Percentiles rank a stretch among this genome's conserved stretches.
These are phyloP conservation scores for Fusarium tupiense DNA, from an alignment of 2,329 filamentous ascomycete genomes.

Conservation along the genomic window DNA sequence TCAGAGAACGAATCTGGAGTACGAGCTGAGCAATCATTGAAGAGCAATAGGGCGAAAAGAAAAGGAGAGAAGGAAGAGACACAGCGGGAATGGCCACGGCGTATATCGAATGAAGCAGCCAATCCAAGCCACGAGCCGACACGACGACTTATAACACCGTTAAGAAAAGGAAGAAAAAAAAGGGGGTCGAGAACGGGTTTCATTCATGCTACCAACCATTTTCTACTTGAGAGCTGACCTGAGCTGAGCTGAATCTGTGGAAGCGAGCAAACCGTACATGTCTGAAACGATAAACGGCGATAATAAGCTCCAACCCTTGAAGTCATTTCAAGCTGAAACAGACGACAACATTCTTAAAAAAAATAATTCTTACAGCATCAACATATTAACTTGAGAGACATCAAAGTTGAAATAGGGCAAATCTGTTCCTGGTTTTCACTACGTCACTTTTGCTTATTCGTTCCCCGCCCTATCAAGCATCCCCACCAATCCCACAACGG, in stretches of 20 bases:
- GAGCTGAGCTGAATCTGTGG: constrained; percentile 11
- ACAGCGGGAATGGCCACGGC: not conserved
- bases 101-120: constrained; percentile 1
- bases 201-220: constrained; percentile 11
- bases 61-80: not conserved
- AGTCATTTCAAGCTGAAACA: not conserved
- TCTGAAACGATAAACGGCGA: constrained; percentile 6
- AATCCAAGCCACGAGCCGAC: constrained; percentile 5
- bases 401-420: not conserved
- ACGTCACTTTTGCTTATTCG: constrained; percentile 27
- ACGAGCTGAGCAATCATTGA: constrained; percentile 11
- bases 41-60: not conserved
- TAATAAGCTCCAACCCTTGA: not conserved
- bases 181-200: constrained; percentile 11
- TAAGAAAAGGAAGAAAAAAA: not conserved
- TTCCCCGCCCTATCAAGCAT: constrained; percentile 19
- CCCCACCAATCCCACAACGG: constrained; percentile 23
- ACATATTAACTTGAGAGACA: not conserved
- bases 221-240: not conserved
- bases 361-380: not conserved
- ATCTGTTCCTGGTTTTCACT: constrained; percentile 14
- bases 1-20: not conserved
- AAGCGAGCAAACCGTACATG: not conserved
- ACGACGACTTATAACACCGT: constrained; percentile 1
- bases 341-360: not conserved